Conservation (phyloP, 306 rosid species). For the Castanea crenata region DNA sequence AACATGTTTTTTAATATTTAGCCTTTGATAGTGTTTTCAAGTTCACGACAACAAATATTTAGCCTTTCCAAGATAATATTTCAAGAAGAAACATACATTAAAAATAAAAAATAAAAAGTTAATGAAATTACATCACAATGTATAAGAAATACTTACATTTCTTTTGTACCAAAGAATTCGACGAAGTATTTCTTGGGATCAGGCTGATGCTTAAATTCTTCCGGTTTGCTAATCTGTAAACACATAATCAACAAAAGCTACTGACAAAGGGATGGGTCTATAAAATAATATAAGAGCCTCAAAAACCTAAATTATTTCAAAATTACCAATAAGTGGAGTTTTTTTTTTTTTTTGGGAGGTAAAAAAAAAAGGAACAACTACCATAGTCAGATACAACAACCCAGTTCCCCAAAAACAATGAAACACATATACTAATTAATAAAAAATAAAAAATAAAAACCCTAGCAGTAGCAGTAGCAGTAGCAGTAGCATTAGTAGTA, state of each 20-base stretch:
- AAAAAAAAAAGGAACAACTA: not conserved
- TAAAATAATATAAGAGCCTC: not conserved
- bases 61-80: too few relatives aligned
- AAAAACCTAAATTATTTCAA: not conserved
- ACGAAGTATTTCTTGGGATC: conserved; percentile 95
- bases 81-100: too few relatives aligned
- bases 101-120: not conserved
- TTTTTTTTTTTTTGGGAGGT: too few relatives aligned
- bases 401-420: not conserved
- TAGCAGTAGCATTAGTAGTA: too few relatives aligned
- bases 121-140: conserved; percentile 1
- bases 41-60: too few relatives aligned
- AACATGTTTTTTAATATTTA: too few relatives aligned
- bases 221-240: conserved; percentile 91
- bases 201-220: conserved; percentile 80
- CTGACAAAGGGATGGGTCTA: not conserved
- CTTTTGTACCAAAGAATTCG: conserved; percentile 90
- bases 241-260: conserved; percentile 30
- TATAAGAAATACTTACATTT: conserved; percentile 68
- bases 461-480: not conserved
- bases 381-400: not conserved
- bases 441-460: not conserved
- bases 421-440: too few relatives aligned
- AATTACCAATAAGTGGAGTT: not conserved
- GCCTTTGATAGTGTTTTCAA: not conserved